A percentile compares a stretch with the other conserved stretches of the same genome.
Evolutionary conservation across 2,329 filamentous ascomycete genomes (phyloP).

Genomic region (Botryotinia narcissicola): DNA sequence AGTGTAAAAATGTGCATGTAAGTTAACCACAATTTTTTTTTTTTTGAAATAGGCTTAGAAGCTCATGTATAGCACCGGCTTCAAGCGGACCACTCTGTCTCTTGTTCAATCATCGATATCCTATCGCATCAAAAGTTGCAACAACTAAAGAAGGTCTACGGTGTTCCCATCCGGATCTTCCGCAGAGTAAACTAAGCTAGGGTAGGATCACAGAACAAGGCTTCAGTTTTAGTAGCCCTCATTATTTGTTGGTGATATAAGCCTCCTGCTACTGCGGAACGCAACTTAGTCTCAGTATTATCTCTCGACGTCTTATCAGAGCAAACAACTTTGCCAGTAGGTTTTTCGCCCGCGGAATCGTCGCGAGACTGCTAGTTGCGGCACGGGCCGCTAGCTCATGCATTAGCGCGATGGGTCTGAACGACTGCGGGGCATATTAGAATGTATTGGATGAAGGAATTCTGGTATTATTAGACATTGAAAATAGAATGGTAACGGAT

Average conservation of each 20-base stretch:
- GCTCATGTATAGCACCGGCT: neutral
- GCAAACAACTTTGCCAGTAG: neutral
- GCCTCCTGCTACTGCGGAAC: neutral
- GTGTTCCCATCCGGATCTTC: neutral
- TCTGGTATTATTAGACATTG: neutral
- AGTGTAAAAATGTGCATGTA: neutral
- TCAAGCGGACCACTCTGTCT: neutral
- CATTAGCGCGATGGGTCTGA: neutral
- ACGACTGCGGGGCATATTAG: neutral
- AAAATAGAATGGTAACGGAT: accelerated
- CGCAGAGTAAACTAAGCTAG: neutral
- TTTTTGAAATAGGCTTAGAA: neutral
- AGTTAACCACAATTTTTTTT: too few species aligned
- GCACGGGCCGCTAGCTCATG: neutral
- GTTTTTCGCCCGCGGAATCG: neutral
- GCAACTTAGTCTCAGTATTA: neutral
- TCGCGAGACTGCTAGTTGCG: neutral
- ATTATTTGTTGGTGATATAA: neutral
- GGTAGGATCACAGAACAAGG: neutral
- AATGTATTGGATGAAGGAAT: neutral
- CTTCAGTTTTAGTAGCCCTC: neutral
- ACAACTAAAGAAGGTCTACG: neutral
- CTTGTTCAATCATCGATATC: neutral
- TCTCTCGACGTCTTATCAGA: neutral
- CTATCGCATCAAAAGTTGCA: neutral